Percentiles rank a stretch among this genome's conserved stretches.
Conservation (phyloP, 345 rosid species). For the Sapria himalayana region DNA sequence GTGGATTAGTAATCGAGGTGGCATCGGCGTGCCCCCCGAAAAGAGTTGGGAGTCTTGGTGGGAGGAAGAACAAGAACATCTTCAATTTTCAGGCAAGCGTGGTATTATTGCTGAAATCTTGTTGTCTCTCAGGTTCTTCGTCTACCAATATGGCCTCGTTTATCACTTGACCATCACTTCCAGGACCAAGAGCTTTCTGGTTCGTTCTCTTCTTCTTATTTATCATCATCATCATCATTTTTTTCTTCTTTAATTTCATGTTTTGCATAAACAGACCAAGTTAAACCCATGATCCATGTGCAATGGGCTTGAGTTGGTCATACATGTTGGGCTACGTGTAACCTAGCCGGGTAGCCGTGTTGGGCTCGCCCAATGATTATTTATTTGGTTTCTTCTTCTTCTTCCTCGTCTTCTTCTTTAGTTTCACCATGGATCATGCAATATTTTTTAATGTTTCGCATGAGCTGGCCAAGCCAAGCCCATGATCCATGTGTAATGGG, state of each 20-base stretch:
- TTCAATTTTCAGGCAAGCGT: constrained; percentile 73
- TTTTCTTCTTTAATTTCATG: not conserved
- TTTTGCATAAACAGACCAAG: too few species aligned
- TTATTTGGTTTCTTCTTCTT: too few species aligned
- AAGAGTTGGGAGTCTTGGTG: constrained; percentile 99
- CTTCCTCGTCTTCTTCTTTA: too few species aligned
- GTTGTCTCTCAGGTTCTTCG: constrained; percentile 66
- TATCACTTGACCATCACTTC: constrained; percentile 55
- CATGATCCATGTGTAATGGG: too few species aligned
- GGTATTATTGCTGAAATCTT: constrained; percentile 79
- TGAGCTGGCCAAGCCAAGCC: too few species aligned
- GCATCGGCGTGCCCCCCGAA: constrained; percentile 90
- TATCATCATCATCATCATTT: not conserved
- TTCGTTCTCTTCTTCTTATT: constrained; percentile 11
- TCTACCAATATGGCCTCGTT: constrained; percentile 90
- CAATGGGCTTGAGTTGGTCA: too few species aligned
- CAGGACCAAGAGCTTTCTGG: constrained; percentile 42
- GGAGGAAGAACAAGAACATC: constrained; percentile 99
- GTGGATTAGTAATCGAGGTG: constrained; percentile 86
- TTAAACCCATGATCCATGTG: too few species aligned
- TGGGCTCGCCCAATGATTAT: too few species aligned
- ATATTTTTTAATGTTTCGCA: too few species aligned
- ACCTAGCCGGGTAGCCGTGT: too few species aligned
- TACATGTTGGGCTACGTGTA: too few species aligned
- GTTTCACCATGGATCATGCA: too few species aligned